A percentile compares a stretch with the other conserved stretches of the same genome.
Conservation (phyloP, 805 yeast species). For the Nakazawaea ernobii region DNA sequence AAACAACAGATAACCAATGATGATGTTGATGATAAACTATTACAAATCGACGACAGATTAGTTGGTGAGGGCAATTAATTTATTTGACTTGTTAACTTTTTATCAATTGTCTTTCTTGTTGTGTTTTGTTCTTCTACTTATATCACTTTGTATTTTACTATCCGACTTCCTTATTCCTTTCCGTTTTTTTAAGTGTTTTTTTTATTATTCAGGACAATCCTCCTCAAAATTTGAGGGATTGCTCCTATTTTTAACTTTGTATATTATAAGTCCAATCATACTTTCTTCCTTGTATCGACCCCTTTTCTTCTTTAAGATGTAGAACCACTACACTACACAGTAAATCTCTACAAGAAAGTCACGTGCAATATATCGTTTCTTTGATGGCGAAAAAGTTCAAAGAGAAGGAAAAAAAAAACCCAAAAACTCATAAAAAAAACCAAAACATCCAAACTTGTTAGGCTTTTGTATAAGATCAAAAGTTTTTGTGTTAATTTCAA, state of each 20-base stretch:
- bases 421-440: too few relatives aligned
- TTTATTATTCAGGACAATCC: neutral
- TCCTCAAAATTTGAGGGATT: too few relatives aligned
- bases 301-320: too few relatives aligned
- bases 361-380: neutral
- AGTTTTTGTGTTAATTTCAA: too few relatives aligned
- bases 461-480: too few relatives aligned
- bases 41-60: constrained; percentile 12
- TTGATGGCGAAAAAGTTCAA: neutral
- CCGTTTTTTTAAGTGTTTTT: neutral
- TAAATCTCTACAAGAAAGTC: neutral
- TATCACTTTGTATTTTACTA: neutral
- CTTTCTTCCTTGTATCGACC: too few relatives aligned
- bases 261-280: too few relatives aligned
- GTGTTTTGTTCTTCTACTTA: neutral
- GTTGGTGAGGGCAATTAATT: constrained; percentile 9
- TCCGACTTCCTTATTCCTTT: neutral
- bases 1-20: constrained; percentile 8
- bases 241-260: neutral
- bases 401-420: neutral
- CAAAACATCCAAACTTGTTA: too few relatives aligned
- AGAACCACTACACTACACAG: too few relatives aligned
- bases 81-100: neutral
- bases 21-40: constrained; percentile 12
- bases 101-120: neutral